Conservation (phyloP, 495 filamentous ascomycete species). For the Lichenothelia convexa region DNA sequence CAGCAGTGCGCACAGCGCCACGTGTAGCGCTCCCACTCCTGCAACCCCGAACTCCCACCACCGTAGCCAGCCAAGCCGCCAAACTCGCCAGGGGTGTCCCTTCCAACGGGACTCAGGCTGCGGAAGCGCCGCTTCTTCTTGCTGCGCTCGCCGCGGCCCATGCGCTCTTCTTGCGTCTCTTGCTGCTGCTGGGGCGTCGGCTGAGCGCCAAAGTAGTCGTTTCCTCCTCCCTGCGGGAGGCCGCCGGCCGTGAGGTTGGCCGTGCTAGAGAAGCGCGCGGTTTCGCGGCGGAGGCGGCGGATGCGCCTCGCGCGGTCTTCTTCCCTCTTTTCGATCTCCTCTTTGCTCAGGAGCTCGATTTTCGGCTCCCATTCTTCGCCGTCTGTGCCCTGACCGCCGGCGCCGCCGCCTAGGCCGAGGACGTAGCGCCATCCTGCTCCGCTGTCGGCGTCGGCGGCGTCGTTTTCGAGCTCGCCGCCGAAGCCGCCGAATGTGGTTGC, state of each 20-base stretch:
- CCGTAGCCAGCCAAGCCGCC: constrained; percentile 45
- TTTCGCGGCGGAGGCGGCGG: constrained; percentile 69
- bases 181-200: constrained; percentile 5
- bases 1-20: constrained; percentile 88
- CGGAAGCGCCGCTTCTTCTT: constrained; percentile 90
- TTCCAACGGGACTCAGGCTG: constrained; percentile 59
- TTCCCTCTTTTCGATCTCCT: constrained; percentile 96
- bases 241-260: constrained; percentile 52
- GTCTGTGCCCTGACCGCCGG: constrained; percentile 77
- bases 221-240: constrained; percentile 31
- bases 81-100: constrained; percentile 58
- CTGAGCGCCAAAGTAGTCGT: constrained; percentile 19
- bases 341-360: constrained; percentile 73
- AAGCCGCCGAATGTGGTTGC: no score
- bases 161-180: constrained; percentile 36
- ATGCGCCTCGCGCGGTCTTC: constrained; percentile 87
- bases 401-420: no score
- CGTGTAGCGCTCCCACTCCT: constrained; percentile 47
- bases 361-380: constrained; percentile 90
- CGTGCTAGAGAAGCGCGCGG: constrained; percentile 74
- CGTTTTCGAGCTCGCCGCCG: constrained; percentile 77
- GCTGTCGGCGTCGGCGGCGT: constrained; percentile 52
- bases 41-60: constrained; percentile 45
- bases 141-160: constrained; percentile 73
- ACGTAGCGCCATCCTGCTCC: constrained; percentile 89